Evolutionary conservation across 805 yeast genomes (phyloP), one percentile per base, ranked within the genome.

Genomic region (Zygotorulaspora danielsina): DNA sequence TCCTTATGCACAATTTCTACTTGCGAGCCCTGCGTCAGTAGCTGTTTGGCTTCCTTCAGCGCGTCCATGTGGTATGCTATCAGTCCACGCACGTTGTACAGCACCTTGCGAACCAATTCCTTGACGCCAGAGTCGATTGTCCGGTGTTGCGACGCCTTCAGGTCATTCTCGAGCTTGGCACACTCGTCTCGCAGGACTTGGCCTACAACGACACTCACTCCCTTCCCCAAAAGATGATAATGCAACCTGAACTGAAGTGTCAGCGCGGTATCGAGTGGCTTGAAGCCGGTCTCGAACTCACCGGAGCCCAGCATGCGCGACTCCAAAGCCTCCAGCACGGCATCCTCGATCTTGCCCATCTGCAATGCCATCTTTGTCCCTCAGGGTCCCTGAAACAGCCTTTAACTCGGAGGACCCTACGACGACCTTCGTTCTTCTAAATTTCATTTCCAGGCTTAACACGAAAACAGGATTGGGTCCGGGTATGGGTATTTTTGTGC

Each of bases 221-320:
- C 47, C n/a, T 36, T 31, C 4, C 51, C 52, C 38, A 51, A 46
- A 17, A 49, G 36, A 44, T 58, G 61, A 36, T 49, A 54, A 35
- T 59, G 57, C 1, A 53, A 30, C 30, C 63, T 46, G 32, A 54
- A 60, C 26, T 59, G 64, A 24, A 61, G 36, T 9, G 55, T 42
- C 31, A 61, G 34, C 1, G 53, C 51, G 3, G 48, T 33, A 35
- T 59, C 56, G 20, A 61, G 35, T n/a, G 45, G 20, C 4, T 26
- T 27, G 12, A 42, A 43, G 2, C 50, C 50, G 2, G 61, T 48
- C 10, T 48, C 30, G 32, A 55, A 55, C 9, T 32, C 43, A n/a
- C 49, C 39, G 4, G 58, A 45, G 13, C 65, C 65, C 1, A 58
- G 19, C 21, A 59, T 22, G 13, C 63, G 49, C 1, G 57, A 34